Base-by-base conservation (phyloP, 2,329 filamentous ascomycete genomes). In the Phyllosticta citrichinensis region DNA sequence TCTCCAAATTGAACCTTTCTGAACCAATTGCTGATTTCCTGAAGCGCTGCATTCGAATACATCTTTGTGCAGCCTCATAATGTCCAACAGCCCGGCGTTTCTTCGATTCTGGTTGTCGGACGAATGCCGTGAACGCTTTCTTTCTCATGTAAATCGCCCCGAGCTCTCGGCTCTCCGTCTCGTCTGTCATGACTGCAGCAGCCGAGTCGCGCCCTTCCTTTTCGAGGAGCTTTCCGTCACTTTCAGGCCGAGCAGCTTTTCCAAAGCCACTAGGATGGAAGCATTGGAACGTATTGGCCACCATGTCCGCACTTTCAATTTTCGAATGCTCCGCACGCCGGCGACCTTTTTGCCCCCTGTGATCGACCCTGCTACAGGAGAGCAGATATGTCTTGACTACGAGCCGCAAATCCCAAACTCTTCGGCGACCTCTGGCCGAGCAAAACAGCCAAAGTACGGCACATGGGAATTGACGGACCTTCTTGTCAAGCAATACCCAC, bases 301-400 rank as follows among this genome's bases (percentile, higher is more conserved):
- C 66, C 84, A 93, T 73, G 83, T 95, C 68, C 85, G 89, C 74
- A 87, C 87, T 62, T 79, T 96, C 59, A 88, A 83, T 62, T 95
- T 96, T 76, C 81, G 80, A 70, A 82, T 95, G 66, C 83, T 89
- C 27, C 90, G 95, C 74, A 85, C 84, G 5, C 77, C 83, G n/a
- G 83, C 88, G 58, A 94, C 89, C 52, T 92, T 92, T 70, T 80
- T 96, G 9, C 88, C 91, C 17, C 91, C 91, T n/a, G 81, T 96
- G 54, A 80, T 96, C 50, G 87, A 95, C 70, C 88, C 89, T 3
- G 73, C 80, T 64, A 91, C 86, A 10, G 90, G 91, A 52, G 83
- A 84, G 64, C 89, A 96, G 77, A 84, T 90, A 69, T 83, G 79
- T 67, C 96, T 95, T 73, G 77, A 91, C 56, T 96, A 96, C 76